A percentile compares a stretch with the other conserved stretches of the same genome.
Conservation (phyloP, 495 filamentous ascomycete genomes). For the Neurospora sp. region DNA sequence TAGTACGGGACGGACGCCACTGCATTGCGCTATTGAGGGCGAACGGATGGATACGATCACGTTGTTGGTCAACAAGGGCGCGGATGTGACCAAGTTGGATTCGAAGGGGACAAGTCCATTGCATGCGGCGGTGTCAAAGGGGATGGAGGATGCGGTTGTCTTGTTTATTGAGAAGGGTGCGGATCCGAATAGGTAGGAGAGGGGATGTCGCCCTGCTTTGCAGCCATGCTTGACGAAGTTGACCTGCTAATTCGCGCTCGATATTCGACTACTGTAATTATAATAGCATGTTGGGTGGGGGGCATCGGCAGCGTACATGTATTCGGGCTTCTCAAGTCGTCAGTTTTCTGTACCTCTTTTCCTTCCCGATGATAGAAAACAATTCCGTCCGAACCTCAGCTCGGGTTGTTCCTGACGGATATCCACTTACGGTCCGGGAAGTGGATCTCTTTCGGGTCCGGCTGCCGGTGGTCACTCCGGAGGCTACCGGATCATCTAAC, state of each 20-base stretch:
- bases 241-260: no score
- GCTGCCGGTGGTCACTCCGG: background rate
- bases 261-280: background rate
- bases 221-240: no score
- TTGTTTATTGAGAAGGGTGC: conserved; percentile 18
- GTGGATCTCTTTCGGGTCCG: background rate
- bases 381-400: background rate
- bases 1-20: conserved; percentile 19
- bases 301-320: background rate
- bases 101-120: conserved; percentile 14
- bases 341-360: background rate
- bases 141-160: conserved; percentile 19
- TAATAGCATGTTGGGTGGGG: background rate
- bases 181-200: conserved; percentile 17
- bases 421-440: background rate
- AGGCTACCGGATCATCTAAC: background rate
- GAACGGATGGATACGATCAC: conserved; percentile 10
- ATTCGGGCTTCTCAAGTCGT: background rate
- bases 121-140: conserved; percentile 18
- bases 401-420: background rate
- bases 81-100: conserved; percentile 10
- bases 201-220: no score
- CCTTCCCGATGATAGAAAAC: no score
- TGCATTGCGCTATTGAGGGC: conserved; percentile 19
- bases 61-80: conserved; percentile 12